Evolutionary conservation across 495 filamentous ascomycete species (phyloP).

Genomic region (Talaromyces adpressus): DNA sequence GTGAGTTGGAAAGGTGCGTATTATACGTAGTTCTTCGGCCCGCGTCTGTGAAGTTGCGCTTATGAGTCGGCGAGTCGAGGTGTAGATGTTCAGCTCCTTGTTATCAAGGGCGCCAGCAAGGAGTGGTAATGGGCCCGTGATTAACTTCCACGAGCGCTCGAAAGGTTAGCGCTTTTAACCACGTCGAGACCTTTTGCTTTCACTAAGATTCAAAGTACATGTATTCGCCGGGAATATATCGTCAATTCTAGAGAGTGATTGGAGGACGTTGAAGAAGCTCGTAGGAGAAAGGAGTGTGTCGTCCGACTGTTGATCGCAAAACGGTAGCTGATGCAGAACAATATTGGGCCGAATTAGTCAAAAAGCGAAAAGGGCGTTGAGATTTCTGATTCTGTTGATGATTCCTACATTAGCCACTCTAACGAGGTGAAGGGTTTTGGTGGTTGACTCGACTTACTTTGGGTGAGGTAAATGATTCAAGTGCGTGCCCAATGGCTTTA

Average conservation of each 20-base stretch:
- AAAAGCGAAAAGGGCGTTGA: background rate
- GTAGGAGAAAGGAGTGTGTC: background rate
- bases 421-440: background rate
- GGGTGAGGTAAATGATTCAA: background rate
- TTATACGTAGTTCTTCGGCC: background rate
- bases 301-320: background rate
- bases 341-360: background rate
- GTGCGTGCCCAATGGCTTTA: background rate
- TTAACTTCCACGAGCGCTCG: background rate
- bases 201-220: background rate
- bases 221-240: background rate
- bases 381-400: background rate
- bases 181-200: background rate
- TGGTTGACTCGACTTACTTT: background rate
- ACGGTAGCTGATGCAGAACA: background rate
- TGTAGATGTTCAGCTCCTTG: slow-evolving; percentile 6
- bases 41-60: background rate
- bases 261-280: background rate
- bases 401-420: background rate
- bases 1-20: background rate
- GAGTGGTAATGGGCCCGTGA: background rate
- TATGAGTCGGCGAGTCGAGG: background rate
- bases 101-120: slow-evolving; percentile 9
- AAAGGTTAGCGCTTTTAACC: background rate
- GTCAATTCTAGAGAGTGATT: background rate